Evolutionary conservation across 768 basidiomycete genomes (phyloP).

Genomic region (Amanita pseudoporphyria): DNA sequence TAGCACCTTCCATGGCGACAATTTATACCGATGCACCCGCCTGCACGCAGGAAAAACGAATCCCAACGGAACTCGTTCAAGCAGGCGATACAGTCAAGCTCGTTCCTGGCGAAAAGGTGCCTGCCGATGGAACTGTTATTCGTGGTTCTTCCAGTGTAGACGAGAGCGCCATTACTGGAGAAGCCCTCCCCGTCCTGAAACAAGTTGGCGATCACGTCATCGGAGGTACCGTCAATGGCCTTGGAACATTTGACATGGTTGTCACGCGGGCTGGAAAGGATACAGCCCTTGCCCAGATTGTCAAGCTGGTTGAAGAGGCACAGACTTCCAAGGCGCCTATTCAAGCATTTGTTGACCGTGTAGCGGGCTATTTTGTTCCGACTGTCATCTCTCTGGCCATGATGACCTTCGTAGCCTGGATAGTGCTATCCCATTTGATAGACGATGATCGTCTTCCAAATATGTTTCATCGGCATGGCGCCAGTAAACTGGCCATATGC

Average conservation of each 20-base stretch:
- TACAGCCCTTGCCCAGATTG: slow-evolving; percentile 93
- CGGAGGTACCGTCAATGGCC: slow-evolving; percentile 93
- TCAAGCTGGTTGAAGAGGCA: slow-evolving; percentile 93
- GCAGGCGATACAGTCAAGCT: slow-evolving; percentile 90
- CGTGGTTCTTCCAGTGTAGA: slow-evolving; percentile 83
- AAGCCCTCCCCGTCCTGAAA: slow-evolving; percentile 84
- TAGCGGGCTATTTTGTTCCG: slow-evolving; percentile 95
- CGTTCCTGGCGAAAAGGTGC: slow-evolving; percentile 93
- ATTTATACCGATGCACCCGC: slow-evolving; percentile 84
- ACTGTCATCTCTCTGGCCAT: slow-evolving; percentile 75
- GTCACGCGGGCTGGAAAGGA: slow-evolving; percentile 95
- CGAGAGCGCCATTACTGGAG: slow-evolving; percentile 95
- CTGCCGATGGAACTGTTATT: slow-evolving; percentile 89
- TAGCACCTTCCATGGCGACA: slow-evolving; percentile 90
- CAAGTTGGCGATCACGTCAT: slow-evolving; percentile 79
- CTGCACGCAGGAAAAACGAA: slow-evolving; percentile 79
- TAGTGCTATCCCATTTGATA: slow-evolving; percentile 55
- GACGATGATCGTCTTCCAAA: slow-evolving; percentile 54
- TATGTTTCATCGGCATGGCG: slow-evolving; percentile 80
- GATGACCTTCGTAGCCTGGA: slow-evolving; percentile 80
- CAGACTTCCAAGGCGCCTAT: slow-evolving; percentile 98
- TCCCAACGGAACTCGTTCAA: slow-evolving; percentile 91
- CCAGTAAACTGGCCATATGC: slow-evolving; percentile 82
- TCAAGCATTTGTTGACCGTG: slow-evolving; percentile 90
- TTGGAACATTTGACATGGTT: slow-evolving; percentile 95